Conservation (phyloP, 2,329 filamentous ascomycete species). For the Epichloe hybrida region DNA sequence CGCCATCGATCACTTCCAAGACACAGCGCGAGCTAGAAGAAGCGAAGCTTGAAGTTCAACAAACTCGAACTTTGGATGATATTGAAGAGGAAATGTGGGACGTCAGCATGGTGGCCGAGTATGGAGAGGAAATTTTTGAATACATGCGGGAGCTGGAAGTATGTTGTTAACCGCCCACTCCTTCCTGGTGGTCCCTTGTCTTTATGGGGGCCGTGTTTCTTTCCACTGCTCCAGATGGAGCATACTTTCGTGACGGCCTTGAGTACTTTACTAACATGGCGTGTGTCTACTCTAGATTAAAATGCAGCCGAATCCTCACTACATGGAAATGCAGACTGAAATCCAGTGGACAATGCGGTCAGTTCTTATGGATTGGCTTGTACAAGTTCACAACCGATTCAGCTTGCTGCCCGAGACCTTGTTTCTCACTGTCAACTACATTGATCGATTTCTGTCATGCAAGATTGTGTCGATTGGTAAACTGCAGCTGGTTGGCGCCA, state of each 20-base stretch:
- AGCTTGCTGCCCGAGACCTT: slow-evolving; percentile 83
- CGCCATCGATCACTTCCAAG: slow-evolving; percentile 57
- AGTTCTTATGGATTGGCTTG: slow-evolving; percentile 94
- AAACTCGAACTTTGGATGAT: slow-evolving; percentile 56
- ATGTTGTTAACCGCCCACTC: slow-evolving; percentile 15
- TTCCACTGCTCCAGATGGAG: no score
- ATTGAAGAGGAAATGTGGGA: slow-evolving; percentile 84
- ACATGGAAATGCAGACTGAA: slow-evolving; percentile 96
- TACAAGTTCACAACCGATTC: slow-evolving; percentile 91
- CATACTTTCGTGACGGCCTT: not conserved
- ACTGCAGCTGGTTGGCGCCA: slow-evolving; percentile 89
- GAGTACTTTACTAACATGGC: not conserved
- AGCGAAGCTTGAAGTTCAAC: slow-evolving; percentile 52
- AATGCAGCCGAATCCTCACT: slow-evolving; percentile 78
- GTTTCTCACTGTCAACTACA: slow-evolving; percentile 90
- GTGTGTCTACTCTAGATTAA: slow-evolving; percentile 38
- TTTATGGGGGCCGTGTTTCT: not conserved
- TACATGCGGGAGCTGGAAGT: slow-evolving; percentile 89
- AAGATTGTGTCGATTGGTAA: slow-evolving; percentile 94
- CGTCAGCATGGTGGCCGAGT: slow-evolving; percentile 95
- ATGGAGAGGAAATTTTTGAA: slow-evolving; percentile 86
- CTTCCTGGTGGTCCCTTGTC: not conserved
- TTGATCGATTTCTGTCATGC: slow-evolving; percentile 87
- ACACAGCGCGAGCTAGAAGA: slow-evolving; percentile 59
- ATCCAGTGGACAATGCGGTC: slow-evolving; percentile 99